A percentile compares a stretch with the other conserved stretches of the same genome.
These are phyloP conservation scores for Euphorbia peplus DNA, from an alignment of 345 rosid species.

Conservation along the genomic window DNA sequence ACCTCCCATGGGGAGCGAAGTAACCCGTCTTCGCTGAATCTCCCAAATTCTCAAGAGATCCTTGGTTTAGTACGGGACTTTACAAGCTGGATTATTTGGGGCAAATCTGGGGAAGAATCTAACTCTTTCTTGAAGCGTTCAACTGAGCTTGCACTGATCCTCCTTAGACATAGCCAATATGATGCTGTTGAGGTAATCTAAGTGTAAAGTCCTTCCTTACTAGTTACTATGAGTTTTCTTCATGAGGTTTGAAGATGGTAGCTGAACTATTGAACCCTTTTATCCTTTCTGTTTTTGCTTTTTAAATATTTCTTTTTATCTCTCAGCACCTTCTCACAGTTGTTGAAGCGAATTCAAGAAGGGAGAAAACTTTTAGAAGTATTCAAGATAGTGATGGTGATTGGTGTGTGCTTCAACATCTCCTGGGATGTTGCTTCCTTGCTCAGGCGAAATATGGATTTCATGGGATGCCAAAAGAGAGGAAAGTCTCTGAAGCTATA, in stretches of 20 bases:
- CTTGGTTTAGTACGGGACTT: conserved; percentile 55
- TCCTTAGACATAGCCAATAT: conserved; percentile 76
- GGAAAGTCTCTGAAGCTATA: conserved; percentile 73
- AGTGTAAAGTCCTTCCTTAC: not conserved
- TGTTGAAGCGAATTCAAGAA: conserved; percentile 63
- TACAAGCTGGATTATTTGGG: conserved; percentile 81
- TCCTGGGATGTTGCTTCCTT: conserved; percentile 85
- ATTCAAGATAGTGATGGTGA: conserved; percentile 66
- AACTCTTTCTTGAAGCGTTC: conserved; percentile 66
- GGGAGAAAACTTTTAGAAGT: conserved; percentile 64
- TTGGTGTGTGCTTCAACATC: conserved; percentile 91
- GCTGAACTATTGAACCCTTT: conserved; percentile 17
- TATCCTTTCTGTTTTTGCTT: not conserved
- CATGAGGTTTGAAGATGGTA: conserved; percentile 9
- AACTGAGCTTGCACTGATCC: conserved; percentile 64
- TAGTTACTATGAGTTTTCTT: not conserved
- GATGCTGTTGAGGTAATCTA: conserved; percentile 77
- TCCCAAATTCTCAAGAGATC: conserved; percentile 57
- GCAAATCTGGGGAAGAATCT: conserved; percentile 58
- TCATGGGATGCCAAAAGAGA: conserved; percentile 58
- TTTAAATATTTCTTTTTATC: not conserved
- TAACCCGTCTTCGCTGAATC: conserved; percentile 30
- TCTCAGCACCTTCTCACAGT: conserved; percentile 56
- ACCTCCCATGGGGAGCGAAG: conserved; percentile 37
- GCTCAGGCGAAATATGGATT: conserved; percentile 66